Evolutionary conservation across 2,329 filamentous ascomycete genomes (phyloP).

Genomic region (Curvularia spicifera): DNA sequence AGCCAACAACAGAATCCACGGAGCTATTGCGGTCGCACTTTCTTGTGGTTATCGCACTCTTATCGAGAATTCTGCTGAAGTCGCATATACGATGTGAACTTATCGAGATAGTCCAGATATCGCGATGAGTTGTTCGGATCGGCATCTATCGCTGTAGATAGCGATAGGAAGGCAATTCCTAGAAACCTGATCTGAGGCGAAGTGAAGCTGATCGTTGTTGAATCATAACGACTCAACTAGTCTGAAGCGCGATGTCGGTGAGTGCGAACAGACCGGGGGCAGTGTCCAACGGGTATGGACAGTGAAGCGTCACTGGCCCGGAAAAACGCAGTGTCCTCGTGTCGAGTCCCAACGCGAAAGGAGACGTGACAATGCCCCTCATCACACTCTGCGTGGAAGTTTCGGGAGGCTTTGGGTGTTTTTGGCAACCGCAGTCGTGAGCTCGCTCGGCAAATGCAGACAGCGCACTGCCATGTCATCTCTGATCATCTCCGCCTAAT

Average conservation of each 20-base stretch:
- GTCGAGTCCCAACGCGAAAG: not conserved
- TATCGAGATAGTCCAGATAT: conserved; percentile 12
- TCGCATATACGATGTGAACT: conserved; percentile 12
- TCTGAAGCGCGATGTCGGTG: not conserved
- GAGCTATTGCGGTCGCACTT: conserved; percentile 20
- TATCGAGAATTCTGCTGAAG: conserved; percentile 15
- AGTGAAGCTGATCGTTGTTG: not conserved
- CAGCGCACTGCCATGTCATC: conserved; percentile 8
- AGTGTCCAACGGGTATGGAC: conserved; percentile 1
- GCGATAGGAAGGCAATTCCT: not conserved
- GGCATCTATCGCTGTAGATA: not conserved
- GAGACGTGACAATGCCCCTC: conserved; percentile 19
- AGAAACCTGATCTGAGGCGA: not conserved
- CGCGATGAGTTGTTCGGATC: conserved; percentile 4
- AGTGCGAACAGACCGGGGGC: not conserved
- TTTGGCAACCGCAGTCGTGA: conserved; percentile 22
- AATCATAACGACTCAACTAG: not conserved
- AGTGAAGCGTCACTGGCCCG: conserved; percentile 7
- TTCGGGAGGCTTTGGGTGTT: conserved; percentile 20
- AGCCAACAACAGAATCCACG: conserved; percentile 23
- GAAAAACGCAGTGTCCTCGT: conserved; percentile 5
- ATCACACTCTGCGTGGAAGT: not conserved
- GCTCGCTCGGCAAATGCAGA: conserved; percentile 6
- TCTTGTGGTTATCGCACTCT: conserved; percentile 23
- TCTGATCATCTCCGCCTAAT: conserved; percentile 5